Evolutionary conservation across 768 basidiomycete species (phyloP).

Genomic region (Boletus vinaceobasis): DNA sequence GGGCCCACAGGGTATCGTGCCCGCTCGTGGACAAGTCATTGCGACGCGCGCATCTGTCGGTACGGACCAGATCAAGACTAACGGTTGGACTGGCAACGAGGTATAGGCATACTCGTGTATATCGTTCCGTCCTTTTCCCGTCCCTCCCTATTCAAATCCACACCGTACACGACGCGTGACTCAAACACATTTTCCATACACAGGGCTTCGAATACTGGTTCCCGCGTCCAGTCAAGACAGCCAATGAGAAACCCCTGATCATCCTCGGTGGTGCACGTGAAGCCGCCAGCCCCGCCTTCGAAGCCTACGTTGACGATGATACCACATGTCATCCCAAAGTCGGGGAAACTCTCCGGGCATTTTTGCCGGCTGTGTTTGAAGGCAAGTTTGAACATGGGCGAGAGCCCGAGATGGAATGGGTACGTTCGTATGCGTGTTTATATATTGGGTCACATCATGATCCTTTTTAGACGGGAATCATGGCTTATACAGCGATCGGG

Average conservation of each 20-base stretch:
- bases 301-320: slow-evolving; percentile 58
- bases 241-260: slow-evolving; percentile 47
- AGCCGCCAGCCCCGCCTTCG: slow-evolving; percentile 38
- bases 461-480: slow-evolving; percentile 66
- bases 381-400: slow-evolving; percentile 44
- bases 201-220: slow-evolving; percentile 77
- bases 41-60: slow-evolving; percentile 42
- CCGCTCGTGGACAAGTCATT: slow-evolving; percentile 68
- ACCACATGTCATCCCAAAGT: slow-evolving; percentile 45
- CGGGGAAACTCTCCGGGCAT: slow-evolving; percentile 49
- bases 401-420: slow-evolving; percentile 83
- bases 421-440: slow-evolving; percentile 28
- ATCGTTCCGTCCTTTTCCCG: background rate
- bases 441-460: background rate
- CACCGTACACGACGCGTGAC: background rate
- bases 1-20: slow-evolving; percentile 54
- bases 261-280: slow-evolving; percentile 73
- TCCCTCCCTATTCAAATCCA: background rate
- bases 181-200: background rate
- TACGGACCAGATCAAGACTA: slow-evolving; percentile 38
- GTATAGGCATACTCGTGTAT: slow-evolving; percentile 3
- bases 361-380: slow-evolving; percentile 58
- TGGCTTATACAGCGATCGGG: slow-evolving; percentile 61
- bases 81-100: slow-evolving; percentile 46
- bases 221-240: slow-evolving; percentile 48